These are phyloP conservation scores for Leccinum solheimii DNA, from an alignment of 1,284 basidiomycete species.

Conservation along the genomic window DNA sequence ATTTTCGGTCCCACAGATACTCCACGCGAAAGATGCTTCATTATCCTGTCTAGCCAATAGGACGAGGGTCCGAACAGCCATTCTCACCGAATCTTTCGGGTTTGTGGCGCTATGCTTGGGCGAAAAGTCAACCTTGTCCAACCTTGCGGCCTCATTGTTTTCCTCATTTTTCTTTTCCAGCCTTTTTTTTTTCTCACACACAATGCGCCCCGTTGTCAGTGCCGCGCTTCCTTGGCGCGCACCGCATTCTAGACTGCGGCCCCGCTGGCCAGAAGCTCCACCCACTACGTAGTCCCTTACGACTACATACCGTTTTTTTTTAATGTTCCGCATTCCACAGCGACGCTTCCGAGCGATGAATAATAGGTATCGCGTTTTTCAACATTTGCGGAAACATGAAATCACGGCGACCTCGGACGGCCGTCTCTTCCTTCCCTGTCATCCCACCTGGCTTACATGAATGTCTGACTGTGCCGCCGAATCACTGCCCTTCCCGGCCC, in stretches of 20 bases:
- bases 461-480: slow-evolving; percentile 1
- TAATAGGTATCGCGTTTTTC: slow-evolving; percentile 3
- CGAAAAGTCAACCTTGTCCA: slow-evolving; percentile 8
- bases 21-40: background rate
- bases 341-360: slow-evolving; percentile 2
- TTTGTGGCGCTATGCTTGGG: slow-evolving; percentile 21
- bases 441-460: slow-evolving; percentile 6
- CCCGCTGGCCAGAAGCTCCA: slow-evolving; percentile 1
- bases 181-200: background rate
- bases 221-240: slow-evolving; percentile 7
- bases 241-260: slow-evolving; percentile 5
- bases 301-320: background rate
- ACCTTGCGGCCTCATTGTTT: slow-evolving; percentile 1
- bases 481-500: slow-evolving; percentile 6
- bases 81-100: slow-evolving; percentile 7
- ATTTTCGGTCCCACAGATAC: slow-evolving; percentile 4
- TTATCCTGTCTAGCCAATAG: background rate
- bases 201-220: background rate
- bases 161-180: background rate
- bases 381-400: slow-evolving; percentile 13
- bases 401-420: background rate
- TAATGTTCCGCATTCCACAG: slow-evolving; percentile 3
- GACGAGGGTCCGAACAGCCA: background rate
- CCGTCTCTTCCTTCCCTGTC: background rate
- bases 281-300: slow-evolving; percentile 16